Evolutionary conservation across 441 rosid species (phyloP), one percentile per base, ranked within the genome.

Genomic region (Bruguiera hainesii): DNA sequence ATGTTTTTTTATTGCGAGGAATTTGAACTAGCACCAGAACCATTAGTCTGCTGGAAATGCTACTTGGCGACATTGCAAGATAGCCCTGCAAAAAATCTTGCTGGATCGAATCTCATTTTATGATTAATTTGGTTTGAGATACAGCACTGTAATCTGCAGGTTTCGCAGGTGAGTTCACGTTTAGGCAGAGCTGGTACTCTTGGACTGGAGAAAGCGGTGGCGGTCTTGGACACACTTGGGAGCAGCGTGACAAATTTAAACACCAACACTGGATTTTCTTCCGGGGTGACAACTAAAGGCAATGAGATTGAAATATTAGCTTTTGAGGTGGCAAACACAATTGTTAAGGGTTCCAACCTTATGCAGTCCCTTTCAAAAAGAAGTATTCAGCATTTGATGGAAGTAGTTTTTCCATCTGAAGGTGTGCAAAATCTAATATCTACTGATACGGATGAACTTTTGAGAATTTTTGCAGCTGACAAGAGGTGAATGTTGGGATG

Each of bases 321-420:
- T 71, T 92, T 95, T 75, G 99, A 95, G 81, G 98, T 89, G 13
- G 99, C 99, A 58, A 95, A 95, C 73, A 95, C 98, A 2, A 72
- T 95, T 19, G 97, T 95, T 53, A 95, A 95, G 81, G 98, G 99
- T 67, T 80, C 88, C 67, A 89, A 76, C 79, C 87, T 95, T 61
- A 89, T 92, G 97, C 89, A 82, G 51, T 92, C 98, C 42, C 90
- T 95, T 65, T 87, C 98, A 4, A 71, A 66, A 53, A 82, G 79
- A 66, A 95, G 82, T 55, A 80, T 83, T 20, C 76, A 67, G 35
- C 89, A 84, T 82, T 81, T 96, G 69, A 90, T 85, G 78, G 96
- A 96, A 57, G 87, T 29, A 18, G 96, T 95, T 76, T 90, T 95
- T 74, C 87, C 82, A 18, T 92, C 98, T 2, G 88, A 83, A 76